A percentile compares a stretch with the other conserved stretches of the same genome.
phyloP scores from a whole-genome alignment of 2,329 filamentous ascomycete species.

The Sclerotinia spermophila region DNA sequence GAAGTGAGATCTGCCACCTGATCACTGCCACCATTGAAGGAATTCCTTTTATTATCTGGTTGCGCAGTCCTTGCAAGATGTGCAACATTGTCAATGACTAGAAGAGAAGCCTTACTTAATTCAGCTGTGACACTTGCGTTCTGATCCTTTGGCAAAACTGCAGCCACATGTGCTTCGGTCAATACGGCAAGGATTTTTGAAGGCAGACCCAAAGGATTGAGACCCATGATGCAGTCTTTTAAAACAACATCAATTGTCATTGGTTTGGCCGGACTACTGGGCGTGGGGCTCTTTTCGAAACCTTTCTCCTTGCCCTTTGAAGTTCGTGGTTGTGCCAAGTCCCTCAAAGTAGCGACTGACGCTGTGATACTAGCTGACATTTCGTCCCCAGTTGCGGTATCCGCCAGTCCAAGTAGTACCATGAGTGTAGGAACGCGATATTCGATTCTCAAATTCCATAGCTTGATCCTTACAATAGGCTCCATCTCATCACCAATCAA shows the following conservation, averaged over 20 bases:
- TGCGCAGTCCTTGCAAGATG: constrained; percentile 37
- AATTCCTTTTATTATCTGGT: constrained; percentile 27
- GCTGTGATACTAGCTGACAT: constrained; percentile 71
- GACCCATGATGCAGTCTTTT: constrained; percentile 74
- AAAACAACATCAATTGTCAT: constrained; percentile 71
- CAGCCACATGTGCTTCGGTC: constrained; percentile 70
- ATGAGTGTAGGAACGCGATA: constrained; percentile 83
- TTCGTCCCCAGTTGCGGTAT: constrained; percentile 66
- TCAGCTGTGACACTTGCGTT: constrained; percentile 62
- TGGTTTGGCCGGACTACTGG: constrained; percentile 45
- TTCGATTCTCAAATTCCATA: constrained; percentile 81
- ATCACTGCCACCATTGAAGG: constrained; percentile 37
- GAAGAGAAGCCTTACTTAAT: constrained; percentile 75
- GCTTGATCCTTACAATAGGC: constrained; percentile 80
- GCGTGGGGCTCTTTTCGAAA: constrained; percentile 2
- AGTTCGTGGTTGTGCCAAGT: constrained; percentile 51
- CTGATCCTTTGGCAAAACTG: constrained; percentile 61
- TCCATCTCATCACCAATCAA: constrained; percentile 95
- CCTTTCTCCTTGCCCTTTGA: constrained; percentile 19
- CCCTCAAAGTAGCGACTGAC: constrained; percentile 74
- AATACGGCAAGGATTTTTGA: constrained; percentile 79
- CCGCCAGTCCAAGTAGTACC: constrained; percentile 68
- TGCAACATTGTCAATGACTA: constrained; percentile 74
- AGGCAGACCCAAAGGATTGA: constrained; percentile 72
- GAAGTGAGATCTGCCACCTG: constrained; percentile 57